These are phyloP conservation scores for Graphiopsis chlorocephala DNA, from an alignment of 2,329 filamentous ascomycete species.

Conservation along the genomic window DNA sequence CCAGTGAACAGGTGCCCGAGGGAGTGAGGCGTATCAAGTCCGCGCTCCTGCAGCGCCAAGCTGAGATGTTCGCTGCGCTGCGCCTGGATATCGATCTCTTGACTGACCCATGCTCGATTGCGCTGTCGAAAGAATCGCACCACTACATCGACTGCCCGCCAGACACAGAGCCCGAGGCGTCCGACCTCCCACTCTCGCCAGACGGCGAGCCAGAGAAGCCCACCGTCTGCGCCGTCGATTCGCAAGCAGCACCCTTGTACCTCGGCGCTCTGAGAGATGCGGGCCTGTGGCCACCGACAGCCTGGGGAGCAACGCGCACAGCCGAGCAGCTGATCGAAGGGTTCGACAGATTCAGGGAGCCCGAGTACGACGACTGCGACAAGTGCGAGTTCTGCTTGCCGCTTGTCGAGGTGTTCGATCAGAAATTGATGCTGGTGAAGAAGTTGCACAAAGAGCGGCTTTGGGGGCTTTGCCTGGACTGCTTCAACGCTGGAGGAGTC, in stretches of 20 bases:
- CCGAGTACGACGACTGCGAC: constrained; percentile 28
- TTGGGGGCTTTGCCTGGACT: constrained; percentile 34
- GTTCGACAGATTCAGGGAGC: constrained; percentile 23
- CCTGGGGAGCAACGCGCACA: constrained; percentile 20
- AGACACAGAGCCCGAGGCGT: constrained; percentile 23
- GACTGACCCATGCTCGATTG: constrained; percentile 25
- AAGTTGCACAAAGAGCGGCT: constrained; percentile 26
- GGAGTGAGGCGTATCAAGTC: constrained; percentile 1
- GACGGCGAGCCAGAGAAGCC: constrained; percentile 2
- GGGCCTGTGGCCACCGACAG: constrained; percentile 28
- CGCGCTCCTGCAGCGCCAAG: not conserved
- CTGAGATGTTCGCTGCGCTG: constrained; percentile 17
- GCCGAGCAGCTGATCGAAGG: constrained; percentile 17
- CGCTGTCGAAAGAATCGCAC: constrained; percentile 23
- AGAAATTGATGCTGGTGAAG: constrained; percentile 22
- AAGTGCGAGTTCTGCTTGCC: constrained; percentile 30
- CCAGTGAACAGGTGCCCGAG: not conserved
- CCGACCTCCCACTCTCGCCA: constrained; percentile 13
- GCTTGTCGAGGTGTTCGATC: constrained; percentile 24
- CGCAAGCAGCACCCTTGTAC: constrained; percentile 21
- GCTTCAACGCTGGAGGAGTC: constrained; percentile 25
- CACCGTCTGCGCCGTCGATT: constrained; percentile 25
- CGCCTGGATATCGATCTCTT: constrained; percentile 28
- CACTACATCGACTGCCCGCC: constrained; percentile 32
- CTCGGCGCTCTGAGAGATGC: constrained; percentile 29